A percentile compares a stretch with the other conserved stretches of the same genome.
Evolutionary conservation across 495 filamentous ascomycete species (phyloP).

Genomic region (Aspergillus carlsbadensis): DNA sequence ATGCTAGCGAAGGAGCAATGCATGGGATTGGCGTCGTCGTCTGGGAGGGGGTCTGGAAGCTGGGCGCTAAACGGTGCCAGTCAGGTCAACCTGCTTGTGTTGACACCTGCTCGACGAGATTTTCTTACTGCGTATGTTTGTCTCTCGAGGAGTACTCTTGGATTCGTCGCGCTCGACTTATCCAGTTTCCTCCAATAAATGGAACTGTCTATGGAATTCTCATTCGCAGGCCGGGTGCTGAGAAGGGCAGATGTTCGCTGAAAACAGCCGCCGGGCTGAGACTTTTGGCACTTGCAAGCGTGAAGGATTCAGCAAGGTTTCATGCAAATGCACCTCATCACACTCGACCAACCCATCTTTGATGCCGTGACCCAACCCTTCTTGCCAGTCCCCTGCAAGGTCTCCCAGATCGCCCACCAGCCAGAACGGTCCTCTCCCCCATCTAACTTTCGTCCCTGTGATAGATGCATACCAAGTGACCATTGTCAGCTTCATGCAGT

Average conservation of each 20-base stretch:
- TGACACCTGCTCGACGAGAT: not conserved
- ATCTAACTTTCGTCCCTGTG: not conserved
- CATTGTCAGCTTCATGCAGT: constrained; percentile 6
- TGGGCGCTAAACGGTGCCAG: constrained; percentile 6
- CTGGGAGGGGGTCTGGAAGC: constrained; percentile 6
- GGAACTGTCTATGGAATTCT: no score
- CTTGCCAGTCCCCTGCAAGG: not conserved
- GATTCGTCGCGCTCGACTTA: not conserved
- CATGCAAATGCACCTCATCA: constrained; percentile 20
- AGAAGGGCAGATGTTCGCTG: not conserved
- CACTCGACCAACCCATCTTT: constrained; percentile 12
- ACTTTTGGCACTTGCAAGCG: constrained; percentile 4
- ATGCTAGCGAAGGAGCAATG: not conserved
- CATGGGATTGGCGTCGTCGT: constrained; percentile 13
- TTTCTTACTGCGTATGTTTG: not conserved
- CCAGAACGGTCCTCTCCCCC: not conserved
- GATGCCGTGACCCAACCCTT: constrained; percentile 19
- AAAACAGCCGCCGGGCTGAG: constrained; percentile 11
- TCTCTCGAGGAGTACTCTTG: not conserved
- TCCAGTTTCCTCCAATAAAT: no score
- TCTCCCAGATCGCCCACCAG: not conserved
- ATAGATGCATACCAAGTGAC: not conserved
- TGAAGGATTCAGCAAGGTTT: constrained; percentile 16
- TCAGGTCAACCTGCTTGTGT: not conserved
- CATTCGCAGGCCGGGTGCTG: no score